Base-by-base conservation (phyloP, 2,329 filamentous ascomycete species). In the Ophiosphaerella korrae region DNA sequence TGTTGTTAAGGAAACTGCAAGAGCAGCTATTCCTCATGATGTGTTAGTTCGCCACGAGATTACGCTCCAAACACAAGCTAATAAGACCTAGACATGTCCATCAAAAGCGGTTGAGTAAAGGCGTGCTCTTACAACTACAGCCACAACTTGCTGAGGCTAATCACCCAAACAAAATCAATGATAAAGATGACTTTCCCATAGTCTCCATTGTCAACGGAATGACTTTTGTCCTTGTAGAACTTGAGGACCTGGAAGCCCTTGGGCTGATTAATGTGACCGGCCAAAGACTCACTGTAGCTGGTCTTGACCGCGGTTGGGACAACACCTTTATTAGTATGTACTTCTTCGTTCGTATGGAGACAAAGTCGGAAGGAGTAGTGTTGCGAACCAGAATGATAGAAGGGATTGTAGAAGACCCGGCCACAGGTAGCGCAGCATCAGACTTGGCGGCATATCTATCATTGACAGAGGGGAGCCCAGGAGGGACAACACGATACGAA, bases 151-250 rank as follows among this genome's bases (percentile, higher is more conserved):
- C 62, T 33, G 52, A 55, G 23, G 60, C 57, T 39, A 50, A 60
- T 36, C 31, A 50, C 7, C 46, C 58, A 24, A 42, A 52, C 13
- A 42, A 59, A 21, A 26, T 62, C 18, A 46, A 50, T 9, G 31
- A 60, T 5, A 55, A 60, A 24, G 53, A 64, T 58, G 45, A 67
- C 57, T 70, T 56, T 29, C 60, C 73, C 12, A 58, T 78, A 11
- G 74, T 78, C 9, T 77, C 74, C 37, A 77, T 92, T 39, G 88
- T 91, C 32, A 84, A 84, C 38, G 89, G 89, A 41, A 88, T 92
- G 86, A 84, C 83, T 1, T 92, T 91, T 70, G 73, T 84, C n/a
- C 80, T 90, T 29, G 77, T 88, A 12, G 75, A 83, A 58, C 76
- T 94, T 18, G 77, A 82, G 0, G 80, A 78, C 46, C 71, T 90